Base-by-base conservation (phyloP, 805 yeast species). In the Vanderwaltozyma yarrowii region DNA sequence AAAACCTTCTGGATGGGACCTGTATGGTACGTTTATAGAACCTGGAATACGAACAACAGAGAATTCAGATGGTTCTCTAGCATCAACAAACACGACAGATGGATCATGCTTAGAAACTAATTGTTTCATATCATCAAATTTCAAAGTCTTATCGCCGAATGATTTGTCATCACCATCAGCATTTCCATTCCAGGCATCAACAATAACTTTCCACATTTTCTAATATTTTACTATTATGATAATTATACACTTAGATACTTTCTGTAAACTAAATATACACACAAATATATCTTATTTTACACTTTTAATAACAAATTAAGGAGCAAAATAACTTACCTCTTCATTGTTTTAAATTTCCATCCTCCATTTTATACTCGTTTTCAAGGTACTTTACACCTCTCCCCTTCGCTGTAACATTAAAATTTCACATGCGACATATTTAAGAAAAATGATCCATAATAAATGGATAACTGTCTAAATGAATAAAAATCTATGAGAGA, bases 21-120 rank as follows among this genome's bases (percentile, higher is more conserved):
- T 83, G 66, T 74, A 81, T 7, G 96, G 95, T 42, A 87, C 71
- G 55, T 87, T 87, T 40, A 82, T 58, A 12, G 95, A 81, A n/a
- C 76, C 72, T 13, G 94, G 94, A 44, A 87, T 82, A 52, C 72
- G 77, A 26, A 94, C 95, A 25, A 63, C 65, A 16, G 45, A 40
- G 52, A 56, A 76, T 62, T 87, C 96, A 31, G 70, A 71, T 7
- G 94, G 94, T 63, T 87, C 96, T 55, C 96, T 75, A 20, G 80
- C 95, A 54, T 87, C 96, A 15, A 86, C 74, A 26, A 86, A 62
- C 15, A 80, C 70, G 9, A 67, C 56, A 13, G 67, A 62, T 18
- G 73, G 66, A 35, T 62, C 64, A 2, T 67, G 67, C 24, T 60
- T 43, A 12, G 41, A 42, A 13, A 69, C 65, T 14, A 80, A 50